A percentile compares a stretch with the other conserved stretches of the same genome.
These are phyloP conservation scores for Aspergillus luchuensis DNA, from an alignment of 2,329 filamentous ascomycete species.

Conservation along the genomic window DNA sequence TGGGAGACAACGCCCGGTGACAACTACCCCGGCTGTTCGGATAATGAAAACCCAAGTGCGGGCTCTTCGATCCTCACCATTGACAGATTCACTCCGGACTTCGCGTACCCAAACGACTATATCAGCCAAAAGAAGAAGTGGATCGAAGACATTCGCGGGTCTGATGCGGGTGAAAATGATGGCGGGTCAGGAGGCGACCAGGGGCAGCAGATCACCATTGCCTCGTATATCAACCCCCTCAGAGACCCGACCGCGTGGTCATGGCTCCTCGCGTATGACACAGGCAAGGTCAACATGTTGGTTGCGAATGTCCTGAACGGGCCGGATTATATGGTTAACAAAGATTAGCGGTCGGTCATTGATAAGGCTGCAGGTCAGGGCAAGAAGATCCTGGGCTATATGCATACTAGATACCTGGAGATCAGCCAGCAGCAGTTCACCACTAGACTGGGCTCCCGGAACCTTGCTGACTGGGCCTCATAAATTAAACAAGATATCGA, in stretches of 20 bases:
- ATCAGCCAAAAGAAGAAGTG: no score
- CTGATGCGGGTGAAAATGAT: no score
- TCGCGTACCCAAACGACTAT: no score
- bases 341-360: constrained; percentile 16
- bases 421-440: constrained; percentile 18
- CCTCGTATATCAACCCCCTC: constrained; percentile 26
- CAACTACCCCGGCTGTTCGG: no score
- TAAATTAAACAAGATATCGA: constrained; percentile 24
- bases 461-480: constrained; percentile 20
- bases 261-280: constrained; percentile 18
- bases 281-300: constrained; percentile 17
- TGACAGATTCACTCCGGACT: no score
- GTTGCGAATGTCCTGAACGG: constrained; percentile 24
- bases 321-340: constrained; percentile 17
- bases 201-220: constrained; percentile 23
- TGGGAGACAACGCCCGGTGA: no score
- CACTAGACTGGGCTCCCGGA: constrained; percentile 19
- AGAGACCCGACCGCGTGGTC: constrained; percentile 20
- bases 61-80: no score
- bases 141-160: no score
- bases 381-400: constrained; percentile 24
- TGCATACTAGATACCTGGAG: constrained; percentile 23
- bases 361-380: constrained; percentile 11
- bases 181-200: no score
- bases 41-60: no score